phyloP scores from a whole-genome alignment of 352 stramenopile genomes.

The Pythium phragmiticola region DNA sequence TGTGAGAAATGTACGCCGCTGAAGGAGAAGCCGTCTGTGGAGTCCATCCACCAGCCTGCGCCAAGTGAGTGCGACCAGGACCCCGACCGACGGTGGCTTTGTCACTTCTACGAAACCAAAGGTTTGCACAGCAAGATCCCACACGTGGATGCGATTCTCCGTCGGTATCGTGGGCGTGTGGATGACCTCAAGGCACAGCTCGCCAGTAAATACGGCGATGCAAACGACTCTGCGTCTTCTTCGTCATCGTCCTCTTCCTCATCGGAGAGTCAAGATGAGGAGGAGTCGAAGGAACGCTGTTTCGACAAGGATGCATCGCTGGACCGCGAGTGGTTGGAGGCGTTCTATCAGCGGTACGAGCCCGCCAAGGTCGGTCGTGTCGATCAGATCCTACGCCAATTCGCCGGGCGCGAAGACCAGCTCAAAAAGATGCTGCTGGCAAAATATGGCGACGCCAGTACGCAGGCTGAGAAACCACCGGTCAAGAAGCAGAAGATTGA shows the following conservation, averaged over 20 bases:
- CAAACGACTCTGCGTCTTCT: conserved; percentile 6
- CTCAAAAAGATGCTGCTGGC: conserved; percentile 56
- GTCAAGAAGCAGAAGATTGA: conserved; percentile 31
- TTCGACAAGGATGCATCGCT: conserved; percentile 30
- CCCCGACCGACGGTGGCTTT: conserved; percentile 41
- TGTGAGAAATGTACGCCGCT: conserved; percentile 22
- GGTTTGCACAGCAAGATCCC: conserved; percentile 39
- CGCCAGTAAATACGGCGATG: conserved; percentile 43
- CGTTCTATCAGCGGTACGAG: conserved; percentile 56
- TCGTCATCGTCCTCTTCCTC: conserved; percentile 21
- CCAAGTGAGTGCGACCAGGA: conserved; percentile 33
- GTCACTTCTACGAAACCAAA: conserved; percentile 49
- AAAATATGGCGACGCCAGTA: conserved; percentile 39
- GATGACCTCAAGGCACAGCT: conserved; percentile 59
- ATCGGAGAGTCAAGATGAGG: conserved; percentile 24
- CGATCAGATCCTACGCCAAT: conserved; percentile 57
- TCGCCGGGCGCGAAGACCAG: conserved; percentile 57
- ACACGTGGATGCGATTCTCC: conserved; percentile 58
- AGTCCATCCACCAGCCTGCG: background rate
- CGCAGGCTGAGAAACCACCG: background rate
- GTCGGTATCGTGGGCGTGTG: conserved; percentile 50
- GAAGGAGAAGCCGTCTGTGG: background rate
- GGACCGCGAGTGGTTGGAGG: conserved; percentile 48
- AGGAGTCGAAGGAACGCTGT: conserved; percentile 1
- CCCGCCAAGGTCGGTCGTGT: conserved; percentile 47